Percentiles rank a stretch among this genome's conserved stretches.
Conservation (phyloP, 345 rosid genomes). For the Gossypium mustelinum region DNA sequence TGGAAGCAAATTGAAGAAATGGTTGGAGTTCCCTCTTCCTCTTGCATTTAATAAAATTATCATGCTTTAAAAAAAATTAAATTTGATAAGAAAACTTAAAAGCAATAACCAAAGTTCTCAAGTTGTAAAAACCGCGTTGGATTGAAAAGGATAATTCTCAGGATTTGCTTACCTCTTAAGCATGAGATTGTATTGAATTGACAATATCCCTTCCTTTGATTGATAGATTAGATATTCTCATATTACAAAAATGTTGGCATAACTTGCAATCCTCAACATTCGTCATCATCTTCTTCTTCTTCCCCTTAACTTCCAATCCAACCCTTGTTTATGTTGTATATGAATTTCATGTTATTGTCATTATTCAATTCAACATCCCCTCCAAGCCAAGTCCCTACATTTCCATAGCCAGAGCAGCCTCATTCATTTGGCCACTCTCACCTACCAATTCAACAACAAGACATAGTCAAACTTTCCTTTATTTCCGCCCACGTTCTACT, state of each 20-base stretch:
- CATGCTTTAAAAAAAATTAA: not conserved
- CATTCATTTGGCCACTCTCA: not conserved
- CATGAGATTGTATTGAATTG: not conserved
- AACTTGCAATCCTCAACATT: not conserved
- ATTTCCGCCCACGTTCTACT: slow-evolving; percentile 10
- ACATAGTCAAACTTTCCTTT: not conserved
- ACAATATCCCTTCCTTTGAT: slow-evolving; percentile 2
- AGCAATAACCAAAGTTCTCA: not conserved
- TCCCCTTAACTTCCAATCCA: not conserved
- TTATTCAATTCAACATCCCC: not conserved
- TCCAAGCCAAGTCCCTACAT: not conserved
- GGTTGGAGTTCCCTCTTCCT: not conserved
- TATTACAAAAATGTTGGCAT: not conserved
- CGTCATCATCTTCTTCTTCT: not conserved
- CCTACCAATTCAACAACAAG: not conserved
- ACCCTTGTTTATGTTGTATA: not conserved
- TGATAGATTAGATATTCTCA: too few relatives aligned
- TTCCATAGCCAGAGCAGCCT: too few relatives aligned
- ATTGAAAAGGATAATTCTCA: not conserved
- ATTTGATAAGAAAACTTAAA: not conserved
- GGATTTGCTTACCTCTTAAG: not conserved
- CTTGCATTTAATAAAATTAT: slow-evolving; percentile 10
- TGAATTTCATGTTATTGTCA: too few relatives aligned
- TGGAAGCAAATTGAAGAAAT: not conserved
- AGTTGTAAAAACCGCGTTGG: not conserved